Conservation (phyloP, 2,329 filamentous ascomycete species). For the Ophiocordyceps polyrhachis-furcata region DNA sequence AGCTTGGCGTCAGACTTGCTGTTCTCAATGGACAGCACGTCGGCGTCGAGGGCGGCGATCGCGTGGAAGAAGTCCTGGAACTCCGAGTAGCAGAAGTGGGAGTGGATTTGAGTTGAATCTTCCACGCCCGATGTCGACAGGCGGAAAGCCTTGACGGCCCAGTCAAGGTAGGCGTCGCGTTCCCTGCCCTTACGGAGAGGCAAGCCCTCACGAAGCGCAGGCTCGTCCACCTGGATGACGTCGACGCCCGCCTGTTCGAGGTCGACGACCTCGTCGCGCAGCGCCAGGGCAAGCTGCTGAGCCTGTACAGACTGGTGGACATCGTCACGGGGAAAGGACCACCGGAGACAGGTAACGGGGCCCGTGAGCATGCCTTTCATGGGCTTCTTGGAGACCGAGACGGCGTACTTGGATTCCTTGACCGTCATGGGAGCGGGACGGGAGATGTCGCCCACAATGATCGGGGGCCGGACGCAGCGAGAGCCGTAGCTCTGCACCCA, state of each 20-base stretch:
- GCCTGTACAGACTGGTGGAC: conserved; percentile 98
- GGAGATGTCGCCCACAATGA: conserved; percentile 97
- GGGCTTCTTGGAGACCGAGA: conserved; percentile 89
- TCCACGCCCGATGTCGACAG: conserved; percentile 83
- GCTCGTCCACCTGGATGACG: conserved; percentile 99
- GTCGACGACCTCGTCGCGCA: conserved; percentile 95
- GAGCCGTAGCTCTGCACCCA: conserved; percentile 99
- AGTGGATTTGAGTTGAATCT: conserved; percentile 98
- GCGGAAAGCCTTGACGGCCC: conserved; percentile 97
- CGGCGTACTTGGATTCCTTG: conserved; percentile 99
- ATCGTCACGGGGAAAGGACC: conserved; percentile 99
- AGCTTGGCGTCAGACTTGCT: conserved; percentile 99
- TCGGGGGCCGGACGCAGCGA: conserved; percentile 92
- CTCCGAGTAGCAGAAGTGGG: conserved; percentile 99
- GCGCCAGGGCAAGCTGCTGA: conserved; percentile 93
- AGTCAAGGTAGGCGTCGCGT: conserved; percentile 90
- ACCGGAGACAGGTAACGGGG: conserved; percentile 94
- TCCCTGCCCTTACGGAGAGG: conserved; percentile 86
- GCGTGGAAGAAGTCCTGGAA: conserved; percentile 99
- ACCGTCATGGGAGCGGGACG: conserved; percentile 96
- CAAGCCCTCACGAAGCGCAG: conserved; percentile 96
- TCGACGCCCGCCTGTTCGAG: conserved; percentile 92
- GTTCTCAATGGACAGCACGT: conserved; percentile 99
- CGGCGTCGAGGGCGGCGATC: conserved; percentile 91
- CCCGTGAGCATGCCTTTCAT: conserved; percentile 99